Evolutionary conservation across 768 basidiomycete species (phyloP), one percentile per base, ranked within the genome.

Genomic region (Gyrodon lividus): DNA sequence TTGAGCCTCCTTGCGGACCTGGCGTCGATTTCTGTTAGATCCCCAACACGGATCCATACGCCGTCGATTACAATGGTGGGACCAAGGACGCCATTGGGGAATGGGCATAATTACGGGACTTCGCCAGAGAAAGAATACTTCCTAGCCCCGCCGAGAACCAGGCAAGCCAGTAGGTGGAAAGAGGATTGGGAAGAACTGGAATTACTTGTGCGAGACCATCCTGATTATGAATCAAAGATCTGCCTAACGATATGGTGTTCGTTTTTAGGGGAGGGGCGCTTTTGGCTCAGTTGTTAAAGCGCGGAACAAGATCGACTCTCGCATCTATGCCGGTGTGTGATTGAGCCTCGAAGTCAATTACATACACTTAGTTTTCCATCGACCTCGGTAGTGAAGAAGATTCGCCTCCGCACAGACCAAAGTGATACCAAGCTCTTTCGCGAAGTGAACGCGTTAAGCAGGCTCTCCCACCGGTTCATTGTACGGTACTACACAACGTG

Each of bases 211-310:
- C 44, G 60, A 43, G 31, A 20, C 30, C 8, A 39, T 35, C 12
- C 42, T 49, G 19, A 12, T 19, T 20, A 22, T 47, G 19, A 6
- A 2, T 38, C 28, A 13, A 22, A n/a, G 4, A 19, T 30, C 41
- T 10, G 40, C 47, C 13, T 48, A 17, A 37, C 7, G 7, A 34
- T 48, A 10, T 14, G 13, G 31, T 31, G 12, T 40, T 23, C 6
- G 38, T 24, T 10, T 31, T 2, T 55, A 92, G 89, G 93, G 93
- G 0, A 87, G 87, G 63, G 94, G 94, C 0, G 92, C 82, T 0
- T 96, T 92, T 67, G 93, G 93, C 0, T 89, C 91, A n/a, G 93
- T 97, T 0, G 92, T 97, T 26, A 97, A 97, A 65, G 94, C 93
- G 3, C 78, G 86, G 41, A 93, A 96, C 62, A 89, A 84, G 73